These are phyloP conservation scores for Teratosphaeria zuluensis DNA, from an alignment of 2,329 filamentous ascomycete species.

Conservation along the genomic window DNA sequence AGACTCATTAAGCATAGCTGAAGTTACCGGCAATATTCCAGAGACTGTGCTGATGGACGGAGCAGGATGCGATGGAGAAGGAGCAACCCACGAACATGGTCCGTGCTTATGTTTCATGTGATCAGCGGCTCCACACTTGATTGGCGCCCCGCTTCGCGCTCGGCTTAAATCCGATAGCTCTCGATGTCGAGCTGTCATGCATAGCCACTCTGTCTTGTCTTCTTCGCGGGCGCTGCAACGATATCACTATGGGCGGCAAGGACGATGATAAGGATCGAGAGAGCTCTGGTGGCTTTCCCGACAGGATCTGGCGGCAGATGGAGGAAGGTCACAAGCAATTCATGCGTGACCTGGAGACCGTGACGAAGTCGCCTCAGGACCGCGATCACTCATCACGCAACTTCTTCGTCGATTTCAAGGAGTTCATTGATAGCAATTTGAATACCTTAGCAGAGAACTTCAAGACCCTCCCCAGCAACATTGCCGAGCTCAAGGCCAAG, in stretches of 20 bases:
- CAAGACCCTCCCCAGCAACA: slow-evolving; percentile 41
- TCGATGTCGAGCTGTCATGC: background rate
- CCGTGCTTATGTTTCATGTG: background rate
- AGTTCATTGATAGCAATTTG: slow-evolving; percentile 50
- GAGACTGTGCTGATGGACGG: too few species aligned
- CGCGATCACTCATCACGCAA: slow-evolving; percentile 30
- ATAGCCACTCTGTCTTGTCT: background rate
- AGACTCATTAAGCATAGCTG: too few species aligned
- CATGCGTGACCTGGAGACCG: slow-evolving; percentile 5
- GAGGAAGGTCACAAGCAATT: slow-evolving; percentile 7
- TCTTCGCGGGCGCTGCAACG: background rate
- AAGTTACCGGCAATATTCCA: too few species aligned
- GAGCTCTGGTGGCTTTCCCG: slow-evolving; percentile 3
- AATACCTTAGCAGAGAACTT: slow-evolving; percentile 37
- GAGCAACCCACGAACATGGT: too few species aligned
- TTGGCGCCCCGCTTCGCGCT: background rate
- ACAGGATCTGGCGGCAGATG: slow-evolving; percentile 6
- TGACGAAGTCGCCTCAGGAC: background rate
- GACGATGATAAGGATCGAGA: background rate
- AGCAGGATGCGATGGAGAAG: too few species aligned
- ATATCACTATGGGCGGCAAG: background rate
- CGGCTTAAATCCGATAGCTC: background rate
- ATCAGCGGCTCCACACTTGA: background rate
- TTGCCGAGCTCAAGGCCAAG: slow-evolving; percentile 24
- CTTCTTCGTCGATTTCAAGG: slow-evolving; percentile 52